Conservation (phyloP, 2,329 filamentous ascomycete species). For the Paecilomyces sp. region DNA sequence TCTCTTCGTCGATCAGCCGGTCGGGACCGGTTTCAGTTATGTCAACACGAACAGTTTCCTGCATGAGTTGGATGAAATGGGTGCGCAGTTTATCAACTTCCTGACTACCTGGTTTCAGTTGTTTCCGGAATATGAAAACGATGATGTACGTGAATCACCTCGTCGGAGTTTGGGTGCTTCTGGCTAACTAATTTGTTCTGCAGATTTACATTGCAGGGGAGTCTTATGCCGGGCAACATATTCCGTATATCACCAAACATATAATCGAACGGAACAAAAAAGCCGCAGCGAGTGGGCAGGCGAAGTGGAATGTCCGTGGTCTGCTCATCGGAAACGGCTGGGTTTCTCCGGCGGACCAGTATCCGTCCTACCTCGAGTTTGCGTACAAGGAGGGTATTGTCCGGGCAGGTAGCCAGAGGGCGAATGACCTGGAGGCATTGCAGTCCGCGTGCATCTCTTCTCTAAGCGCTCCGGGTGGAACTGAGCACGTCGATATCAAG, state of each 20-base stretch:
- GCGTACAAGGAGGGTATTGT: constrained; percentile 71
- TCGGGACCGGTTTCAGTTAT: constrained; percentile 94
- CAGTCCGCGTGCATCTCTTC: constrained; percentile 60
- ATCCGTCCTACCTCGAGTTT: constrained; percentile 75
- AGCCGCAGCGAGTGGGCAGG: constrained; percentile 24
- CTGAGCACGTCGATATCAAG: constrained; percentile 57
- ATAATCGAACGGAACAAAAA: constrained; percentile 81
- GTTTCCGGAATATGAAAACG: constrained; percentile 84
- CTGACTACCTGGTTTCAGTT: constrained; percentile 84
- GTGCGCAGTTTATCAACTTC: constrained; percentile 77
- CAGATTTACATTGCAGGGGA: constrained; percentile 93
- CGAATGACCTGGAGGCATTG: constrained; percentile 60
- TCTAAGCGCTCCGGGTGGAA: constrained; percentile 52
- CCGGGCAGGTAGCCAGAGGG: constrained; percentile 56
- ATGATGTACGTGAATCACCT: constrained; percentile 63
- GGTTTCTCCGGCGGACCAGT: constrained; percentile 88
- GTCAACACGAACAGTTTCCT: constrained; percentile 84
- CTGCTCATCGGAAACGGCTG: constrained; percentile 95
- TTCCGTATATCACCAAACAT: constrained; percentile 89
- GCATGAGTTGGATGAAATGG: constrained; percentile 81
- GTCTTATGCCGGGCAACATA: constrained; percentile 94
- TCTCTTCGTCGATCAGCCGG: constrained; percentile 93
- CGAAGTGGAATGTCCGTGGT: constrained; percentile 71
- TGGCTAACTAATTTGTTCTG: background rate
- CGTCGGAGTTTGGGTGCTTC: background rate